Conservation (phyloP, 805 yeast genomes). For the Candida sanyiensis region DNA sequence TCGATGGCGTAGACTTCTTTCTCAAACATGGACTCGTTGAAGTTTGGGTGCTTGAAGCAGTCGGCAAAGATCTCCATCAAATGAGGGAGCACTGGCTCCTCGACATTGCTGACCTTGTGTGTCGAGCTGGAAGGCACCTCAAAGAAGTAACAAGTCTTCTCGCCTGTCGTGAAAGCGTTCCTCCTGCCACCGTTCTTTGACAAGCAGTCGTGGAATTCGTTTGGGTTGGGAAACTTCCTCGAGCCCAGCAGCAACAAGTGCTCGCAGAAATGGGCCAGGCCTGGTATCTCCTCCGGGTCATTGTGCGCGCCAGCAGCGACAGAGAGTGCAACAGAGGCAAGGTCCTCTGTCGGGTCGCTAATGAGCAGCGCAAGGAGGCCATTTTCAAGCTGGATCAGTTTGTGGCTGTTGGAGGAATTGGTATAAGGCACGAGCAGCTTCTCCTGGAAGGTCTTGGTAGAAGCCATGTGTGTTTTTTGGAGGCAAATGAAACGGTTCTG, state of each 20-base stretch:
- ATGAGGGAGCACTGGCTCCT: conserved; percentile 37
- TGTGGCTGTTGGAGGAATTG: conserved; percentile 35
- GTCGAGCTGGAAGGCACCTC: conserved; percentile 46
- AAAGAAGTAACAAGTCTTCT: conserved; percentile 57
- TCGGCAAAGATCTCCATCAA: conserved; percentile 45
- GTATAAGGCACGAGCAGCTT: conserved; percentile 31
- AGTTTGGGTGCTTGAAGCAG: conserved; percentile 45
- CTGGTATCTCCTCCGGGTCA: conserved; percentile 67
- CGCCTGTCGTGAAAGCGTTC: conserved; percentile 69
- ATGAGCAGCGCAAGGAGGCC: conserved; percentile 64
- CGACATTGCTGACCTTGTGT: conserved; percentile 11
- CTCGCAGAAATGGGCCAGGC: conserved; percentile 88
- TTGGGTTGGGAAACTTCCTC: conserved; percentile 44
- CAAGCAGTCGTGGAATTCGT: conserved; percentile 39
- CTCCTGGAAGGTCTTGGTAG: conserved; percentile 18
- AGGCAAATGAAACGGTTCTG: too few relatives aligned
- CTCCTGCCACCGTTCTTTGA: conserved; percentile 47
- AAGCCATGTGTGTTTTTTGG: too few relatives aligned
- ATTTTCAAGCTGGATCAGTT: conserved; percentile 51
- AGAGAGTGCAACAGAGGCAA: conserved; percentile 65
- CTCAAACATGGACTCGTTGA: conserved; percentile 35
- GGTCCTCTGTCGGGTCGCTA: conserved; percentile 64
- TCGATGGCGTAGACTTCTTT: conserved; percentile 57
- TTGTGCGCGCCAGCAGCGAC: conserved; percentile 77
- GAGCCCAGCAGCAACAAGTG: conserved; percentile 62